Evolutionary conservation across 352 stramenopile species (phyloP), one percentile per base, ranked within the genome.

Genomic region (Phytopythium helicoides): DNA sequence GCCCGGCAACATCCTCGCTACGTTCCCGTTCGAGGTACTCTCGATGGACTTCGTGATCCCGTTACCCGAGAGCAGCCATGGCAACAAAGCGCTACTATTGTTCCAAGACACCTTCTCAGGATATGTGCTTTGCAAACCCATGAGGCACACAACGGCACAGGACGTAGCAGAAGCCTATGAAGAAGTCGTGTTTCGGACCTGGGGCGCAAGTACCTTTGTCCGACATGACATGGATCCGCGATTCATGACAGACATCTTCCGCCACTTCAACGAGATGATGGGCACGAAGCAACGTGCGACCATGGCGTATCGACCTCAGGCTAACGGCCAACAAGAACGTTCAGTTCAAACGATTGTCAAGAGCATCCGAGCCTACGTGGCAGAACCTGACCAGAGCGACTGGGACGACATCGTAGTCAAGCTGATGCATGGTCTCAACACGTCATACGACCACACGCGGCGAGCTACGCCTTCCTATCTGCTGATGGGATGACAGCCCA

Each of bases 11-110:
- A 44, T 62, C 2, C 19, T 56, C 0, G 18, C 48, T 1, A 40
- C 51, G 4, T 10, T 28, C 2, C 41, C 55, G 1, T 50, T 62
- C 26, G 28, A 57, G n/a, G 11, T 57, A 0, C 22, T 57, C 1
- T 56, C 50, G 7, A 49, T 56, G 38, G 50, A 56, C 31, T 56
- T 56, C 18, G 50, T 56, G 0, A 56, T 62, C 11, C 48, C 55
- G 4, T 22, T 62, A n/a, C 55, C 55, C 10, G 40, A 38, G 54
- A 15, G 18, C 40, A 45, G 35, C 22, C 37, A n/a, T n/a, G n/a
- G n/a, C n/a, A n/a, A n/a, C n/a, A n/a, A n/a, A n/a, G n/a, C n/a
- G n/a, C n/a, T n/a, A n/a, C n/a, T n/a, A n/a, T n/a, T n/a, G n/a
- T n/a, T n/a, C n/a, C n/a, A n/a, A n/a, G n/a, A n/a, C n/a, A 36